Evolutionary conservation across 2,329 filamentous ascomycete genomes (phyloP), one percentile per base, ranked within the genome.

Genomic region (Botrytis paeoniae): DNA sequence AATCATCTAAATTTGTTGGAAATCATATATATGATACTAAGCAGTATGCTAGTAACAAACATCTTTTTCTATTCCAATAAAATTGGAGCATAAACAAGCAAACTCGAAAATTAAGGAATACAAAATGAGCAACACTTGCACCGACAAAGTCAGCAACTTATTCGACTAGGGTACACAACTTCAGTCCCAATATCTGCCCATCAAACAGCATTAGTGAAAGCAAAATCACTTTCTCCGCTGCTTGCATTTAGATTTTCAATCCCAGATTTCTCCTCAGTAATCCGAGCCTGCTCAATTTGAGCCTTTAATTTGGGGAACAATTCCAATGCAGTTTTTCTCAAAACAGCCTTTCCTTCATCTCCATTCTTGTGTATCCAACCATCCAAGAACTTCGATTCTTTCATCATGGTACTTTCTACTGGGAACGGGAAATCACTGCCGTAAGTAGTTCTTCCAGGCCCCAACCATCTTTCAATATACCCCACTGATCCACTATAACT

Each of bases 371-470:
- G 1, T 32, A 59, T 35, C 35, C 35, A 71, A 8, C 5, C 1
- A 25, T 65, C 48, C 6, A 71, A n/a, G 25, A 45, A 35, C 14
- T 32, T 16, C 20, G 25, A n/a, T n/a, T 57, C 29, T 6, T 39
- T 9, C 9, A 48, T 14, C 14, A 14, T 35, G 4, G 35, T 66
- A n/a, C n/a, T 45, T n/a, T 37, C 45, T 22, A 5, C 10, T 7
- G 25, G 14, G 2, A 45, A 57, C 12, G 61, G 70, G 16, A 71
- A 71, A 18, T 57, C 48, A 45, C 70, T 66, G 25, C 70, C 61
- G 37, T 64, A 66, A 4, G 41, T 71, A 7, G 25, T 45, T 29
- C 41, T 65, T 5, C 29, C 61, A 3, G 20, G n/a, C 4, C 70
- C 48, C 20, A 66, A 45, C 45, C 62, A 71, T 14, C 6, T 66